Evolutionary conservation across 805 yeast species (phyloP).

Genomic region (Saturnispora saitoi): DNA sequence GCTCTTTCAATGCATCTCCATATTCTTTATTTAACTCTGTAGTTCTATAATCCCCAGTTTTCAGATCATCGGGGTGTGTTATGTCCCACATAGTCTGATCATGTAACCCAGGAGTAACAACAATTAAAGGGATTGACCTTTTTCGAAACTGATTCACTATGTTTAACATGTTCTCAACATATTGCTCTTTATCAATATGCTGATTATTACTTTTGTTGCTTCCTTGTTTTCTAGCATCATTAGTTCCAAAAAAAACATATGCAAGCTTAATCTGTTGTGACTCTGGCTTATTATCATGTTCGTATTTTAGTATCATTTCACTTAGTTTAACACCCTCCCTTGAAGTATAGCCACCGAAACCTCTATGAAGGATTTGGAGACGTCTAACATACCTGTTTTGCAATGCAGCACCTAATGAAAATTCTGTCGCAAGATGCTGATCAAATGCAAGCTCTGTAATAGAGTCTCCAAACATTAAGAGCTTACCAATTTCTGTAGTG

Average conservation of each 20-base stretch:
- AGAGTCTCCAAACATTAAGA: constrained; percentile 31
- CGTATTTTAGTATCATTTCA: constrained; percentile 43
- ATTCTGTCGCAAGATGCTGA: constrained; percentile 19
- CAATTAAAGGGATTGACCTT: constrained; percentile 41
- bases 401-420: constrained; percentile 26
- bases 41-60: constrained; percentile 36
- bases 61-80: constrained; percentile 27
- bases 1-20: constrained; percentile 37
- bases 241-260: constrained; percentile 72
- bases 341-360: constrained; percentile 69
- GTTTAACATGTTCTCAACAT: constrained; percentile 35
- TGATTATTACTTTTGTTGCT: constrained; percentile 31
- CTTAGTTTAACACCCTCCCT: constrained; percentile 46
- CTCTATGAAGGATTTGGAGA: constrained; percentile 64
- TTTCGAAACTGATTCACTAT: constrained; percentile 34
- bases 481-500: constrained; percentile 13
- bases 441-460: constrained; percentile 28
- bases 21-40: constrained; percentile 40
- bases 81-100: constrained; percentile 37
- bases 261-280: constrained; percentile 31
- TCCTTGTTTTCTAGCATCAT: constrained; percentile 41
- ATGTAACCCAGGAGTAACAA: constrained; percentile 57
- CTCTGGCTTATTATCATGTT: constrained; percentile 30
- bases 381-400: constrained; percentile 43
- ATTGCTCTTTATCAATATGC: constrained; percentile 44